A percentile compares a stretch with the other conserved stretches of the same genome.
These are phyloP conservation scores for Trichophyton benhamiae DNA, from an alignment of 2,329 filamentous ascomycete species.

Conservation along the genomic window DNA sequence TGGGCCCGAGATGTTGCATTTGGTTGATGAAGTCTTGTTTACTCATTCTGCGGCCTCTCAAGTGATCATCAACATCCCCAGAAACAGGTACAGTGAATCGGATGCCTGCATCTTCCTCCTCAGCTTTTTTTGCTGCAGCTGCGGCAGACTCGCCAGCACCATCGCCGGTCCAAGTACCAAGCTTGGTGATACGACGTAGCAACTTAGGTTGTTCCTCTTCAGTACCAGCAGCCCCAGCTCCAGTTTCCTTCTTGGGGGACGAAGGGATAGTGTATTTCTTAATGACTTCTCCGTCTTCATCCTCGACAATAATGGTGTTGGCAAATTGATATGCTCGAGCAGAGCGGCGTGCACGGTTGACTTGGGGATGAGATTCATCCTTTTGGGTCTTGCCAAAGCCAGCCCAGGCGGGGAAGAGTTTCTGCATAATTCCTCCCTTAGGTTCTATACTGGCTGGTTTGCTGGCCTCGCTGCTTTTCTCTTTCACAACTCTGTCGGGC, in stretches of 20 bases:
- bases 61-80: constrained; percentile 25
- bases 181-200: constrained; percentile 42
- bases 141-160: constrained; percentile 23
- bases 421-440: constrained; percentile 19
- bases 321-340: constrained; percentile 56
- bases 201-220: constrained; percentile 30
- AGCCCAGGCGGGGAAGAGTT: constrained; percentile 33
- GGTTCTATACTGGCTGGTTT: constrained; percentile 33
- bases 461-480: constrained; percentile 32
- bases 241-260: constrained; percentile 17
- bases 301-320: constrained; percentile 59
- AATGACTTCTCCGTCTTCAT: constrained; percentile 56
- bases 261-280: constrained; percentile 55
- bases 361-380: constrained; percentile 13
- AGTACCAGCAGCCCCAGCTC: constrained; percentile 19
- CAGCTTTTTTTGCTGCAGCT: constrained; percentile 19
- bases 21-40: constrained; percentile 53
- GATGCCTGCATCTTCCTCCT: constrained; percentile 39
- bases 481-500: constrained; percentile 42
- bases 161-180: constrained; percentile 50
- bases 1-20: constrained; percentile 49
- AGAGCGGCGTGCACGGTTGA: constrained; percentile 36
- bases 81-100: constrained; percentile 49
- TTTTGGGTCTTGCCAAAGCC: constrained; percentile 29
- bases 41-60: constrained; percentile 48